Base-by-base conservation (phyloP, 257 asterid genomes). In the Rehmannia glutinosa region DNA sequence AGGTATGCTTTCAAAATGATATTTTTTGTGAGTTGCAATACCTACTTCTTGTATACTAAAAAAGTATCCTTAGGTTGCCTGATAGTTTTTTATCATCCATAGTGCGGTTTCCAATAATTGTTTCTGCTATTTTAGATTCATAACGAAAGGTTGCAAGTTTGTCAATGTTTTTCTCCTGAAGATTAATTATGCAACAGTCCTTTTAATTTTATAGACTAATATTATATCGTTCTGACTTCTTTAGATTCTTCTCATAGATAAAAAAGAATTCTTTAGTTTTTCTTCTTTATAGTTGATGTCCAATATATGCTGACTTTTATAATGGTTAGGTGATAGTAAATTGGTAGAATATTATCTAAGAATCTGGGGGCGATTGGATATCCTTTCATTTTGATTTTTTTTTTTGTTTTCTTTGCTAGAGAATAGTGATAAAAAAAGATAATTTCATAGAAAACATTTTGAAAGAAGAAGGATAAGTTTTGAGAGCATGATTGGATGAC, bases 1-100 rank as follows among this genome's bases (percentile, higher is more conserved):
- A 92, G 95, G 98, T 90, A 53, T 55, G 81, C 67, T 53, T 27
- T 47, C 11, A 8, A 24, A 61, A 24, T 25, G 43, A 33, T 30
- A 20, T 30, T 19, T n/a, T 10, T 15, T 43, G 2, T 56, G 62
- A 30, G 50, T 25, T 41, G 64, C 60, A 38, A 12, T 25, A 17
- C 56, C 20, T 6, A 64, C 42, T 39, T 61, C 43, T 52, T 43
- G 42, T 53, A 54, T 9, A 42, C 19, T 32, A 24, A 36, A n/a
- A 59, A 12, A 35, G 9, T 19, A 5, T 64, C 59, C 45, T 38
- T 4, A 19, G 35, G 46, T 11, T 23, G 19, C 9, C 5, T 3
- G 15, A 12, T 42, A 9, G 3, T 55, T 54, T n/a, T 12, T 33
- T 63, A 19, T 36, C 0, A 15, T 17, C 60, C 64, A 16, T 17